Conservation (phyloP, 2,329 filamentous ascomycete species). For the Calonectria honghensis region DNA sequence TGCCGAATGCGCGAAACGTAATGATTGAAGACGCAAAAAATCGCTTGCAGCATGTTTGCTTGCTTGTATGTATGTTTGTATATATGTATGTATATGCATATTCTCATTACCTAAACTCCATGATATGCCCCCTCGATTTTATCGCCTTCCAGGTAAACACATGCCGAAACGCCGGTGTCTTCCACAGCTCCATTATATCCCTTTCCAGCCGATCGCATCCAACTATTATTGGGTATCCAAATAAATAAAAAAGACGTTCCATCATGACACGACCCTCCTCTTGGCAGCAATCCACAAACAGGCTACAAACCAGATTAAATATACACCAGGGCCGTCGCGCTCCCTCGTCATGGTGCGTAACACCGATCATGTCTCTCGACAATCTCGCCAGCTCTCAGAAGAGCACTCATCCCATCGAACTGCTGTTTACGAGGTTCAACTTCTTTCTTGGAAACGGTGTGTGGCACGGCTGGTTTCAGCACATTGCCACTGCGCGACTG, state of each 20-base stretch:
- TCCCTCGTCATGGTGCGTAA: constrained; percentile 46
- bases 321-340: neutral
- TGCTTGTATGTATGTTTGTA: neutral
- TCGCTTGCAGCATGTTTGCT: neutral
- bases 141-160: constrained; percentile 24
- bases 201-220: constrained; percentile 20
- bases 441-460: constrained; percentile 46
- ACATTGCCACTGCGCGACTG: constrained; percentile 56
- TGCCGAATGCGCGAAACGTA: neutral
- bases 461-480: constrained; percentile 55
- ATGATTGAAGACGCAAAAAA: neutral
- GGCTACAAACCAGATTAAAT: neutral
- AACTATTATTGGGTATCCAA: constrained; percentile 40
- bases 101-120: constrained; percentile 21
- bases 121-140: constrained; percentile 21
- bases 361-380: constrained; percentile 66
- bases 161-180: constrained; percentile 37
- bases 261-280: neutral
- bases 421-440: constrained; percentile 51
- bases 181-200: constrained; percentile 4
- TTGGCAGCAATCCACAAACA: neutral
- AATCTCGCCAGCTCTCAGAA: constrained; percentile 76
- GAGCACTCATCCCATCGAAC: constrained; percentile 76
- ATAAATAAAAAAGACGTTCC: constrained; percentile 23
- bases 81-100: constrained; percentile 25